Conservation (phyloP, 208 protist genomes). For the Leishmania martiniquensis region DNA sequence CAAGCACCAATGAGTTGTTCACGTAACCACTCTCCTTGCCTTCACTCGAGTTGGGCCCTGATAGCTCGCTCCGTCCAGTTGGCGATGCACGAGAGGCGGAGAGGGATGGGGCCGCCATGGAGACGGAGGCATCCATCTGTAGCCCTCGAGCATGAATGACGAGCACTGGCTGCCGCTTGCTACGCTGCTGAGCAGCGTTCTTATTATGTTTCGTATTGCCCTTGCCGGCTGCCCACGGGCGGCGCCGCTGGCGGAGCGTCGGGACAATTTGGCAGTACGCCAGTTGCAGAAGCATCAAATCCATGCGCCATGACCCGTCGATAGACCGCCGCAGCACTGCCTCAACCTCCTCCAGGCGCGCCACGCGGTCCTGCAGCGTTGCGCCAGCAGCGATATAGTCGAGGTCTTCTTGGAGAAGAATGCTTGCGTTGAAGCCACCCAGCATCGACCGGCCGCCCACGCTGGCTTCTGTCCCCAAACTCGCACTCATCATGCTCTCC, state of each 20-base stretch:
- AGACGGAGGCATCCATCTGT: constrained; percentile 35
- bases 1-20: constrained; percentile 11
- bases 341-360: constrained; percentile 72
- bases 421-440: constrained; percentile 7
- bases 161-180: constrained; percentile 36
- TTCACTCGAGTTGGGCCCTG: constrained; percentile 17
- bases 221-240: constrained; percentile 23
- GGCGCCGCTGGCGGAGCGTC: constrained; percentile 60
- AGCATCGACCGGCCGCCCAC: not conserved
- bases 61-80: constrained; percentile 6
- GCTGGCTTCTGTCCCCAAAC: not conserved
- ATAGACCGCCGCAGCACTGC: constrained; percentile 58
- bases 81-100: not conserved
- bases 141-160: constrained; percentile 71
- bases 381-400: constrained; percentile 56
- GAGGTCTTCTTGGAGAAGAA: constrained; percentile 37
- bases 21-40: constrained; percentile 7
- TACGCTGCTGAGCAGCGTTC: not conserved
- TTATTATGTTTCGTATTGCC: not conserved
- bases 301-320: constrained; percentile 60
- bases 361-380: constrained; percentile 37
- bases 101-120: constrained; percentile 6
- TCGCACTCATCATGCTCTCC: constrained; percentile 39
- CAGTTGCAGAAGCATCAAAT: constrained; percentile 60
- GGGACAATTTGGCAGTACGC: constrained; percentile 64